Percentiles rank a stretch among this genome's conserved stretches.
These are phyloP conservation scores for Colletotrichum orchidophilum DNA, from an alignment of 2,329 filamentous ascomycete genomes.

Conservation along the genomic window DNA sequence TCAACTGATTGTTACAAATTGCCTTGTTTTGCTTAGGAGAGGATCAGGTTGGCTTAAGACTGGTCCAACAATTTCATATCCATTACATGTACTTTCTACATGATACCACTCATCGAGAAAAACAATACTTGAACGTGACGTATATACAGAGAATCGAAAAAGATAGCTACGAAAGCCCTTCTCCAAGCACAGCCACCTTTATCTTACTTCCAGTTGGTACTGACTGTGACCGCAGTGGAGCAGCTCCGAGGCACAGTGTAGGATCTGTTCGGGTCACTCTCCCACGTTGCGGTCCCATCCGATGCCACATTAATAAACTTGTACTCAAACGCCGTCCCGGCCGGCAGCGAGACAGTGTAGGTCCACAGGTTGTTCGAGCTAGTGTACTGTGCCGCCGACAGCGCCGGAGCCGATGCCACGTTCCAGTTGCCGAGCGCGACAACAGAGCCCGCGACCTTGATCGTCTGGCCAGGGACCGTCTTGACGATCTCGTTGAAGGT, in stretches of 20 bases:
- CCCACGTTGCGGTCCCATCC: conserved; percentile 64
- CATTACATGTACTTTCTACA: too few relatives aligned
- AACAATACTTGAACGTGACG: too few relatives aligned
- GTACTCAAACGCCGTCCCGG: conserved; percentile 65
- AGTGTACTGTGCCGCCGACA: conserved; percentile 65
- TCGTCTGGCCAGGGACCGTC: conserved; percentile 58
- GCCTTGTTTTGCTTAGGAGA: too few relatives aligned
- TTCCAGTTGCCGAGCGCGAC: conserved; percentile 51
- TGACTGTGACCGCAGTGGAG: conserved; percentile 34
- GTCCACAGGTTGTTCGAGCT: conserved; percentile 64
- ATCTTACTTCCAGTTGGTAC: conserved; percentile 38
- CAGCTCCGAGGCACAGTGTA: conserved; percentile 44
- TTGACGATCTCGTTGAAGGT: conserved; percentile 53
- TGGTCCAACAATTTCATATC: too few relatives aligned
- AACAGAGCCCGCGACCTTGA: conserved; percentile 55
- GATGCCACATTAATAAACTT: conserved; percentile 68
- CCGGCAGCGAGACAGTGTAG: conserved; percentile 57
- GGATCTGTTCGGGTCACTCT: conserved; percentile 59
- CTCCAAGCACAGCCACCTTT: background rate
- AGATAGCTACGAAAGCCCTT: background rate
- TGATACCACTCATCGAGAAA: too few relatives aligned
- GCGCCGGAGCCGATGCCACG: conserved; percentile 52
- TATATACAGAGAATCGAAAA: background rate
- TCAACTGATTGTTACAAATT: too few relatives aligned
- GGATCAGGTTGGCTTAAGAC: too few relatives aligned